Base-by-base conservation (phyloP, 768 basidiomycete species). In the Termitomyces sp. region DNA sequence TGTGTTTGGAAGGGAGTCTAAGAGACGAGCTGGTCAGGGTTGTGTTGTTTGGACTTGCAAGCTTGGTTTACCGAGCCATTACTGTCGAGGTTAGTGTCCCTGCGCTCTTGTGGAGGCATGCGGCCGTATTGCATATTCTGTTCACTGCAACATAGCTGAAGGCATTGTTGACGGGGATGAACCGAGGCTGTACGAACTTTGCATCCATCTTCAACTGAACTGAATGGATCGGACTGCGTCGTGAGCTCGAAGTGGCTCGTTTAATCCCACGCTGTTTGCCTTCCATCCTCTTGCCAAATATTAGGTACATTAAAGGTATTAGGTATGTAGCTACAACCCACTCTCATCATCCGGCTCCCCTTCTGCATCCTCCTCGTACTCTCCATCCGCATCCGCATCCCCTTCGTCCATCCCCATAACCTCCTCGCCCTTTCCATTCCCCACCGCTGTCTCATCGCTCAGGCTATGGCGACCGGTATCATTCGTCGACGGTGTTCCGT, bases 61-160 rank as follows among this genome's bases (percentile, higher is more conserved):
- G 40, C 55, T 46, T 67, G 62, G 68, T 81, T 68, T 70, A 84
- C 83, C 66, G 83, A 82, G 71, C 79, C 79, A 65, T 77, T 79
- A 71, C 71, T 73, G 68, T 84, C 82, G 58, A 82, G 70, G 64
- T 70, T 80, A 43, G 77, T 72, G 65, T 85, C 82, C 65, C 83
- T 74, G 55, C 77, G 72, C 59, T 80, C 79, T 51, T 71, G 66
- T 56, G 76, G 63, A 57, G 76, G 74, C 65, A 85, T 73, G 67
- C 83, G 83, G 58, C 73, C 75, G 74, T 84, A 85, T 64, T 82
- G 74, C 80, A 85, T 84, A 60, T 70, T 71, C 58, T 76, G 70
- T 66, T 84, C 83, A 70, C 82, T 84, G 66, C 38, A 67, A 57
- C 63, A 65, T 68, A 55, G 60, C 60, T 51, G 24, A 51, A 59